Base-by-base conservation (phyloP, 768 basidiomycete genomes). In the Amylocystis lapponica region DNA sequence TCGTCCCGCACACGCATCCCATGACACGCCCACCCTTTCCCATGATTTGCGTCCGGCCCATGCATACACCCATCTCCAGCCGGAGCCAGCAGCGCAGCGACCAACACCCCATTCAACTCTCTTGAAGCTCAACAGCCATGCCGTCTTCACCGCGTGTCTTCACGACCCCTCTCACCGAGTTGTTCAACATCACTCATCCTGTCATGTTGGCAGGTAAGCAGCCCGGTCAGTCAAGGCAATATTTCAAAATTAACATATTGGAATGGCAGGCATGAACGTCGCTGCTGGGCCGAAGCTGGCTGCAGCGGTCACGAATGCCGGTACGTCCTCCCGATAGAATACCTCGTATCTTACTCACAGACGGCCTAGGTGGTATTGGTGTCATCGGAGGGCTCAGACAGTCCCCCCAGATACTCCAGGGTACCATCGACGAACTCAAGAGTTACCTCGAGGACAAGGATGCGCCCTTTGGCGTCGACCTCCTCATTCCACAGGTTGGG, bases 261-360 rank as follows among this genome's bases (percentile, higher is more conserved):
- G 35, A 49, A 13, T 6, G n/a, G 25, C 38, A 66, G 76, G 83
- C 43, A 90, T 91, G 88, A 89, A 87, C 57, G 81, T 91, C 25
- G 89, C 88, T 39, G 86, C 89, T 36, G 87, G 87, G 5, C 86
- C 89, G 10, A 83, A 73, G 62, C 67, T 93, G 7, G 90, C 90
- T 16, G 91, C 89, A 17, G 79, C 86, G 1, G 88, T 93, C n/a
- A 88, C 88, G n/a, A 93, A 93, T 56, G 78, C 91, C 17, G 91
- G 84, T 72, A 48, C 33, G 61, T 35, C 20, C 13, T n/a, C n/a
- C n/a, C n/a, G n/a, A n/a, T n/a, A n/a, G n/a, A n/a, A n/a, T n/a
- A 12, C 16, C 4, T 30, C 38, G 32, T 14, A 35, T 29, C 12
- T 9, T 12, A 12, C 23, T 33, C n/a, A n/a, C n/a, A n/a, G n/a